Base-by-base conservation (phyloP, 2,329 filamentous ascomycete species). In the Xylaria sp. region DNA sequence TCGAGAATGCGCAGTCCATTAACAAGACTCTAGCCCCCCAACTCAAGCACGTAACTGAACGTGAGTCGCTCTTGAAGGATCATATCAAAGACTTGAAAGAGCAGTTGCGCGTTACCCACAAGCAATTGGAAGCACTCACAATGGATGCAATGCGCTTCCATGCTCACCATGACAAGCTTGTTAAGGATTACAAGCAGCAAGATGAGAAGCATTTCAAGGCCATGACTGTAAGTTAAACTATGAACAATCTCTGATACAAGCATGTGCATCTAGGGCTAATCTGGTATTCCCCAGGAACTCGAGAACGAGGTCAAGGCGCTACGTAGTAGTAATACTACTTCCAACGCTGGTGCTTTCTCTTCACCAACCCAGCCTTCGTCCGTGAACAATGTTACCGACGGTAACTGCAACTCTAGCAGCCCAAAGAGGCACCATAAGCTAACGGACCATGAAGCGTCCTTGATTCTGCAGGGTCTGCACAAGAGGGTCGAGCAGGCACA, bases 171-270 rank as follows among this genome's bases (percentile, higher is more conserved):
- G 38, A 60, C 9, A 69, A 69, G 44, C 47, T 71, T 2, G 56
- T 65, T 2, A 45, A 66, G 10, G 55, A 71, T 20, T 73, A 68
- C 63, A 66, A 70, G 36, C 38, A 59, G 5, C 69, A 72, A 44
- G 75, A 77, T 49, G 68, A 72, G 39, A 63, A 67, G 15, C 70
- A 74, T 10, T 66, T 54, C 39, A 55, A 69, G n/a, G 61, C 69
- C 11, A 65, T 76, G 27, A 65, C 70, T 38, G 76, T 77, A 72
- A 68, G 74, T 68, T 6, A 38, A n/a, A 27, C 25, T 5, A n/a
- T 27, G 9, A n/a, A 13, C 2, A 13, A 29, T 11, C 27, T 54
- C 11, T 13, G 2, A 22, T 45, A 20, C 29, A 17, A 36, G 50
- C 10, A n/a, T 9, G 29, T 42, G 11, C 29, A 13, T 31, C 4